Percentiles rank a stretch among this genome's conserved stretches.
These are phyloP conservation scores for Benincasa hispida DNA, from an alignment of 306 rosid genomes.

Conservation along the genomic window DNA sequence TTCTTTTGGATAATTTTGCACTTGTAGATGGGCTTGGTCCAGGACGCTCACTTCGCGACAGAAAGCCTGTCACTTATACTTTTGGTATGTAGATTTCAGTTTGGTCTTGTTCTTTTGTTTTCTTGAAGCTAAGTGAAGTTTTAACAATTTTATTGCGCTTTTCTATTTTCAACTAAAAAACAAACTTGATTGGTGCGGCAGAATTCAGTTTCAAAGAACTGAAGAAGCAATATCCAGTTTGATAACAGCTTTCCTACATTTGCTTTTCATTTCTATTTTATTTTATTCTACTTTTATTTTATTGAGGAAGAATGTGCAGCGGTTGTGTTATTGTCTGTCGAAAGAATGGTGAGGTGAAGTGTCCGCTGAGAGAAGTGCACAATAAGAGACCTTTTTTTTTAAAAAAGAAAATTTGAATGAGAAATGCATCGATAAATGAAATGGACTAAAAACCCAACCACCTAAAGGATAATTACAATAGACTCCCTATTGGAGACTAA, in stretches of 20 bases:
- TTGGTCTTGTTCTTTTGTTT: neutral
- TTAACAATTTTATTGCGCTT: neutral
- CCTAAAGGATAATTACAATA: too few relatives aligned
- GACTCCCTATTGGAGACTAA: too few relatives aligned
- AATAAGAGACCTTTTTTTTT: neutral
- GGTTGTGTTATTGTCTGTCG: too few relatives aligned
- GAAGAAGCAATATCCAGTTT: neutral
- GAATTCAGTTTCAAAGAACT: neutral
- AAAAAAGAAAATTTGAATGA: too few relatives aligned
- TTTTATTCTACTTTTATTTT: neutral
- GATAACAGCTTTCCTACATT: neutral
- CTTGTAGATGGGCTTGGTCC: conserved; percentile 71
- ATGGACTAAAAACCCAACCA: too few relatives aligned
- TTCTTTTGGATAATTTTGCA: conserved; percentile 81
- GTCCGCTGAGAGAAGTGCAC: neutral
- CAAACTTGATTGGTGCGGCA: neutral
- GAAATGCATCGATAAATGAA: too few relatives aligned
- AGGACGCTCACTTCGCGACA: conserved; percentile 97
- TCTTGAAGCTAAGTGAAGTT: neutral
- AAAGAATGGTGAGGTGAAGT: neutral
- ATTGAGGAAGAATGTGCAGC: neutral
- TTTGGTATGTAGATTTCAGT: conserved; percentile 52
- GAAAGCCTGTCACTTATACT: conserved; percentile 96
- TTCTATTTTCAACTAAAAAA: neutral
- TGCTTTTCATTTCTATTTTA: neutral